Evolutionary conservation across 371 early-diverging fungal genomes (phyloP), one percentile per base, ranked within the genome.

Genomic region (Apophysomyces sp.): DNA sequence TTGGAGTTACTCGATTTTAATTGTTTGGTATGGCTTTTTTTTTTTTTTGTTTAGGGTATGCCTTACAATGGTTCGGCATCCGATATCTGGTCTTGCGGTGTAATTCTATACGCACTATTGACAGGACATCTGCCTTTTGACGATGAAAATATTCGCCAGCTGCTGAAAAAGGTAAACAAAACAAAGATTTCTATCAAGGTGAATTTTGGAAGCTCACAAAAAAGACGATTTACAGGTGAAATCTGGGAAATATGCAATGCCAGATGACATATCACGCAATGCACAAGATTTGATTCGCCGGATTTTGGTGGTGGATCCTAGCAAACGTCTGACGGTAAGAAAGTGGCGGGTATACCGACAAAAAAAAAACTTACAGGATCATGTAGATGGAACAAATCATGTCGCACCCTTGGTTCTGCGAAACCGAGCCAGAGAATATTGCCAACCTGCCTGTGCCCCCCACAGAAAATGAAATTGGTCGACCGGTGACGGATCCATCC

Each of bases 81-180:
- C 16, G 93, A 93, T 70, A 82, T 92, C 11, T 93, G 92, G 92
- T 85, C 86, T 28, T 70, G 87, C 60, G 96, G 95, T 44, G 89
- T 91, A 1, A 85, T 91, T 57, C 76, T 90, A 0, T 93, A 87
- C 69, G 90, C 88, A 9, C 73, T 91, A 54, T 77, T 90, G 55
- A 83, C 84, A 30, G 93, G 93, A 1, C 82, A 88, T 56, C 84
- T 96, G 61, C 94, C 95, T 4, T 88, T 94, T 73, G 92, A 92
- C 60, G 95, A 93, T 73, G 87, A 83, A 55, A 93, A 88, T 58
- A 79, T 87, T 55, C 88, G 93, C 7, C 78, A 93, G 18, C 65
- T 94, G 52, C 83, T 80, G 52, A 77, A 75, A 56, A 93, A 93
- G 74, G 92, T 91, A 21, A 27, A 24, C 36, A 36, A 26, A 16